phyloP scores from a whole-genome alignment of 345 rosid species.

The Aquilaria yunnanensis region DNA sequence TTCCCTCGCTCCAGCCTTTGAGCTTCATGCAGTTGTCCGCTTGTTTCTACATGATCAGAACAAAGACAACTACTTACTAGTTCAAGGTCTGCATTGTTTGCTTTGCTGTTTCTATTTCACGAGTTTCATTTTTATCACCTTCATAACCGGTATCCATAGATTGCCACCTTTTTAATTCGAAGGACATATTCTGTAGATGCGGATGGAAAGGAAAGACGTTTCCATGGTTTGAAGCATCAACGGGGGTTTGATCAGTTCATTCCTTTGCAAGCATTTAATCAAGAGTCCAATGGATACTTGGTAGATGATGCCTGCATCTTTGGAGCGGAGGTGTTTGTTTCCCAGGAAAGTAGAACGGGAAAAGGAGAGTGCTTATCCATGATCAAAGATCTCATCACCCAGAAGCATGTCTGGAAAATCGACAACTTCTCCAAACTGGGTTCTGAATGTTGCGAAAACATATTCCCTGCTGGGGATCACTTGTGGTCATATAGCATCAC shows the following conservation, averaged over 20 bases:
- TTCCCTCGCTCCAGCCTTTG: conserved; percentile 22
- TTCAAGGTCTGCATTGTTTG: conserved; percentile 23
- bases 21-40: conserved; percentile 23
- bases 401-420: conserved; percentile 30
- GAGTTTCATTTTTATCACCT: too few species aligned
- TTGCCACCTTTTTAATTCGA: not conserved
- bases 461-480: conserved; percentile 21
- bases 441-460: conserved; percentile 4
- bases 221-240: conserved; percentile 27
- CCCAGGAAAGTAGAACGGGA: conserved; percentile 27
- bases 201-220: conserved; percentile 25
- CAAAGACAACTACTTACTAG: conserved; percentile 20
- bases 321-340: conserved; percentile 38
- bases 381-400: conserved; percentile 10
- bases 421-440: conserved; percentile 22
- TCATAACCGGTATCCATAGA: too few species aligned
- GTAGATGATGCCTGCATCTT: conserved; percentile 30
- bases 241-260: conserved; percentile 39
- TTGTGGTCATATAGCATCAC: conserved; percentile 21
- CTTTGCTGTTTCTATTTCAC: too few species aligned
- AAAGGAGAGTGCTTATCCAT: conserved; percentile 28
- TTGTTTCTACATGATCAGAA: conserved; percentile 36
- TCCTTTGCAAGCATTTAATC: conserved; percentile 14
- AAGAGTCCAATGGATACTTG: conserved; percentile 30
- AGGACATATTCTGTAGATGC: conserved; percentile 17